phyloP scores from a whole-genome alignment of 176 grass and related monocot species.

The Eragrostis nindensis region DNA sequence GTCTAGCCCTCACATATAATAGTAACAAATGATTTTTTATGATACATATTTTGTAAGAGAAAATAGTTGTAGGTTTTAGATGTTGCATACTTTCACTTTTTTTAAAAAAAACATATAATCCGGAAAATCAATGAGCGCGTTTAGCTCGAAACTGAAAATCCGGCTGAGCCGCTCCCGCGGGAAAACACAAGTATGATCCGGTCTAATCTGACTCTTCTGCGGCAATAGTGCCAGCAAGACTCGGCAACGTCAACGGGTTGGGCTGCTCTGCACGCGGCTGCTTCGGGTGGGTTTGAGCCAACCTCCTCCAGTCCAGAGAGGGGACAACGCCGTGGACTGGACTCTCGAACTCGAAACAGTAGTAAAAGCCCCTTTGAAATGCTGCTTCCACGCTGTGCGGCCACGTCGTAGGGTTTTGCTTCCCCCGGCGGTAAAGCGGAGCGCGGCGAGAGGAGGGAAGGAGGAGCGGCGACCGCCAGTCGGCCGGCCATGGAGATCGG shows the following conservation, averaged over 20 bases:
- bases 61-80: no score
- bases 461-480: not conserved
- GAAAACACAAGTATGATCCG: not conserved
- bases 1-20: no score
- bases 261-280: not conserved
- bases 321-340: no score
- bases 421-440: slow-evolving; percentile 37
- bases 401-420: slow-evolving; percentile 54
- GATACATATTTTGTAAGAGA: no score
- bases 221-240: not conserved
- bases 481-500: slow-evolving; percentile 86
- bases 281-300: slow-evolving; percentile 33
- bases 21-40: no score
- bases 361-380: slow-evolving; percentile 23
- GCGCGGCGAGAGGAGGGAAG: not conserved
- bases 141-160: not conserved
- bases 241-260: slow-evolving; percentile 35
- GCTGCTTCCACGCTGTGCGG: slow-evolving; percentile 3
- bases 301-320: slow-evolving; percentile 17
- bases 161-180: not conserved
- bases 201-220: not conserved
- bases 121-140: not conserved
- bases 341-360: not conserved
- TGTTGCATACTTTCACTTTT: no score
- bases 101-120: no score